Evolutionary conservation across 305 asterid genomes (phyloP), one percentile per base, ranked within the genome.

Genomic region (Fraxinus floribunda): DNA sequence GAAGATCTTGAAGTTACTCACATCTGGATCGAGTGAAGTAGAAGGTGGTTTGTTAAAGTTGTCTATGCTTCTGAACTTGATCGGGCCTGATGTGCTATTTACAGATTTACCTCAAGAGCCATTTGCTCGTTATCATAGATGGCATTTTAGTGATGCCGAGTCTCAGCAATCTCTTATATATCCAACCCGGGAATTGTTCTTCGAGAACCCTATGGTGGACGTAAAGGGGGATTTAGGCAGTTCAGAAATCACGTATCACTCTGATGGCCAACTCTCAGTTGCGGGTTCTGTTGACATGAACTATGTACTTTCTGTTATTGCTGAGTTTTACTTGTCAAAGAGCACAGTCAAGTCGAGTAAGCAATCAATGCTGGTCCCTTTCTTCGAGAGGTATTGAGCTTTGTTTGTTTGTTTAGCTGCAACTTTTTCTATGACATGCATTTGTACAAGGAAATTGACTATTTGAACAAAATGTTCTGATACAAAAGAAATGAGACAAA

Each of bases 361-460:
- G 88, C 94, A 83, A 81, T 76, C 97, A 16, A 79, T 93, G 95
- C 82, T 96, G 85, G 98, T 96, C 83, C 99, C 99, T 18, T 92
- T 88, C 88, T 96, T 96, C 35, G 95, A 93, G 87, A 90, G 99
- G 99, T 94, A 89, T 24, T 57, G 62, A 20, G 5, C 29, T 64
- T 60, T 64, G 5, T 49, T 74, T 79, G 36, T 34, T 64, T 64
- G 24, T 82, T 44, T 66, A 39, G 16, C 78, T 4, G 3, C 15
- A 24, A 64, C 34, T 24, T 64, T 22, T 22, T 24, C 3, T 64
- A 24, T 24, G n/a, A 24, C 64, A 16, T 52, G 9, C 64, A 52
- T 57, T 57, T 20, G 11, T 7, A 18, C 0, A 11, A 57, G 68
- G 29, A 18, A 57, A 57, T 57, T 18, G 68, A 57, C 68, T 18